phyloP scores from a whole-genome alignment of 768 basidiomycete species.

The Kondoa malvinella region DNA sequence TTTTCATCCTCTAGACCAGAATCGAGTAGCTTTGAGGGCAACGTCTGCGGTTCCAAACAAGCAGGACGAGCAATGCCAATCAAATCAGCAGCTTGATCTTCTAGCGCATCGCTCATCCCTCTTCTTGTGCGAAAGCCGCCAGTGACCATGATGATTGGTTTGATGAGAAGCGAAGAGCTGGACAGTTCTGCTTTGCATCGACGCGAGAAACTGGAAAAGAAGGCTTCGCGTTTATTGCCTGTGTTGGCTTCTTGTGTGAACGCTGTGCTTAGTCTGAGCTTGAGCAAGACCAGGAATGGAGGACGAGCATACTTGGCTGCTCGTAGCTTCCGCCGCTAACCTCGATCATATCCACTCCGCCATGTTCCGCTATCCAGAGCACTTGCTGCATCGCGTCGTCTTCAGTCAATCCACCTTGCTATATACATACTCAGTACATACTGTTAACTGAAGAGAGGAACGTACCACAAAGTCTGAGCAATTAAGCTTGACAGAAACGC shows the following conservation, averaged over 20 bases:
- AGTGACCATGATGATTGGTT: slow-evolving; percentile 58
- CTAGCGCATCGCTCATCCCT: slow-evolving; percentile 37
- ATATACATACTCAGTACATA: neutral
- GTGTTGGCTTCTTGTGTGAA: slow-evolving; percentile 1
- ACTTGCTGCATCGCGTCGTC: slow-evolving; percentile 47
- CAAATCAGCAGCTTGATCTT: slow-evolving; percentile 47
- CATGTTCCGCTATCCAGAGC: slow-evolving; percentile 46
- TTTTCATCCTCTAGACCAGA: slow-evolving; percentile 5
- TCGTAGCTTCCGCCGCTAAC: slow-evolving; percentile 78
- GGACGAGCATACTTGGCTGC: slow-evolving; percentile 34
- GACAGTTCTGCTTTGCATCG: slow-evolving; percentile 40
- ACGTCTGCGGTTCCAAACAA: slow-evolving; percentile 38
- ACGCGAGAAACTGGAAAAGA: slow-evolving; percentile 54
- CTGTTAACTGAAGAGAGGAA: neutral
- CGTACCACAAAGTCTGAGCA: slow-evolving; percentile 50
- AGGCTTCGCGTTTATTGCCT: slow-evolving; percentile 44
- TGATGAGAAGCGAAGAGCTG: slow-evolving; percentile 27
- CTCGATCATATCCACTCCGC: slow-evolving; percentile 62
- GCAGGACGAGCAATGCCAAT: slow-evolving; percentile 59
- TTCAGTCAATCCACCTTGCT: slow-evolving; percentile 26
- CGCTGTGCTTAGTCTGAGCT: slow-evolving; percentile 11
- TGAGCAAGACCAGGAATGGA: slow-evolving; percentile 24
- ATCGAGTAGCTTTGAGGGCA: slow-evolving; percentile 37
- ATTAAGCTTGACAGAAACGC: slow-evolving; percentile 64
- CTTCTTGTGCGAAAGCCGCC: slow-evolving; percentile 54